Percentiles rank a stretch among this genome's conserved stretches.
These are phyloP conservation scores for Rhizopus sp. DNA, from an alignment of 371 early-diverging fungal genomes.

Conservation along the genomic window DNA sequence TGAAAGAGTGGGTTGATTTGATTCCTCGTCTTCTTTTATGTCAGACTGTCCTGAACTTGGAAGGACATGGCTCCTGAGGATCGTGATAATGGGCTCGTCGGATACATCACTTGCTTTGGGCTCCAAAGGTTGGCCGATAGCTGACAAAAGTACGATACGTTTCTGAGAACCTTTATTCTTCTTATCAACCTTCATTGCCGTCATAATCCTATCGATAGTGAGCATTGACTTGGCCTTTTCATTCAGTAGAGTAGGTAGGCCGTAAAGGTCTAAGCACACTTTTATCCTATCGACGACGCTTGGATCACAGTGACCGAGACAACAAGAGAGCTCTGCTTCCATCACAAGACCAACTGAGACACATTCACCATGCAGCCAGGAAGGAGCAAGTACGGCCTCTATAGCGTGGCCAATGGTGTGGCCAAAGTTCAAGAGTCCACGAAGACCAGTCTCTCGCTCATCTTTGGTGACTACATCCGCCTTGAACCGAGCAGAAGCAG, in stretches of 20 bases:
- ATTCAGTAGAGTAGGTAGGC: conserved; percentile 74
- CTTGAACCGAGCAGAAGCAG: conserved; percentile 85
- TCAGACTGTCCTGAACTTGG: conserved; percentile 34
- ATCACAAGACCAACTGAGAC: conserved; percentile 91
- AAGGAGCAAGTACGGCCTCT: conserved; percentile 87
- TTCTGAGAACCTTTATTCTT: conserved; percentile 88
- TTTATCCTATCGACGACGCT: conserved; percentile 76
- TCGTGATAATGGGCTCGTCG: conserved; percentile 74
- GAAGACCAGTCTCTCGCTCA: conserved; percentile 89
- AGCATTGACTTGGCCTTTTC: conserved; percentile 50
- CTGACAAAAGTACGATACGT: conserved; percentile 78
- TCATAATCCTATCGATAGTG: conserved; percentile 71
- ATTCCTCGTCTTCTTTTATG: not conserved
- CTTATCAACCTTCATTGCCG: conserved; percentile 90
- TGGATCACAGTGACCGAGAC: conserved; percentile 73
- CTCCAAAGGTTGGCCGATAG: conserved; percentile 82
- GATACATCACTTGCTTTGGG: conserved; percentile 70
- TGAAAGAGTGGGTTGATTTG: no score
- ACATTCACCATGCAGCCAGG: conserved; percentile 92
- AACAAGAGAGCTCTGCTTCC: conserved; percentile 86
- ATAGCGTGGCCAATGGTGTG: conserved; percentile 95
- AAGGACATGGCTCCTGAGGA: conserved; percentile 65
- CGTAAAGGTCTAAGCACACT: conserved; percentile 79
- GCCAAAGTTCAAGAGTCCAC: conserved; percentile 94
- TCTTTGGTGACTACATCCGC: conserved; percentile 91